phyloP scores from a whole-genome alignment of 2,329 filamentous ascomycete genomes.

The Corinectria fuckeliana region DNA sequence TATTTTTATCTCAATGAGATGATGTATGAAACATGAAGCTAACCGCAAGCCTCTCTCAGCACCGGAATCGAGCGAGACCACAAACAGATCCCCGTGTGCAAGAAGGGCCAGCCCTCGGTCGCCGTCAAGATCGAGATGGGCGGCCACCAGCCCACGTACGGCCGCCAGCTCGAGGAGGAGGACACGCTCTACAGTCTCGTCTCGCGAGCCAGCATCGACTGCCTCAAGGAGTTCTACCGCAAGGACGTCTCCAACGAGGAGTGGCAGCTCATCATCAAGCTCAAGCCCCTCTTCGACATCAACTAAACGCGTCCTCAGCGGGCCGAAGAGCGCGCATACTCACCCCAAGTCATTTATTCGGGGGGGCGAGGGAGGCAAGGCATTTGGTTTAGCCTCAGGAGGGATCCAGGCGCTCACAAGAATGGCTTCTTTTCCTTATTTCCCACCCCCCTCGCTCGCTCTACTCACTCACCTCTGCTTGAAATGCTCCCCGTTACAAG shows the following conservation, averaged over 20 bases:
- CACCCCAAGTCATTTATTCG: neutral
- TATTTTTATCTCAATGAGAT: neutral
- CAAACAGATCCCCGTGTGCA: constrained; percentile 90
- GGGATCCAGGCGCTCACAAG: neutral
- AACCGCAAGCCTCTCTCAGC: constrained; percentile 55
- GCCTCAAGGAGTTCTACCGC: constrained; percentile 94
- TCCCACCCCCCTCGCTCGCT: neutral
- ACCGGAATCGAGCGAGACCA: constrained; percentile 96
- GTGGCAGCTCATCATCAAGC: constrained; percentile 92
- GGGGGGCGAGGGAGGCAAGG: neutral
- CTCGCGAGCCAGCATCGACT: constrained; percentile 88
- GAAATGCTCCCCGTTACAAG: neutral
- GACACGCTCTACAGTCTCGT: constrained; percentile 89
- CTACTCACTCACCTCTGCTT: neutral
- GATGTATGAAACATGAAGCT: constrained; percentile 34
- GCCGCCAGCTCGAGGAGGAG: constrained; percentile 90
- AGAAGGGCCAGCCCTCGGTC: constrained; percentile 96
- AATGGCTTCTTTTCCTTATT: neutral
- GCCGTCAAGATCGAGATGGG: constrained; percentile 98
- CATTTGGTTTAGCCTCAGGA: neutral
- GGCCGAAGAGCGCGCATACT: neutral
- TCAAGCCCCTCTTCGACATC: constrained; percentile 95
- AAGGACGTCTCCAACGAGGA: constrained; percentile 89
- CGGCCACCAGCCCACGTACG: constrained; percentile 89
- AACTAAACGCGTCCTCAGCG: constrained; percentile 52